Conservation (phyloP, 2,329 filamentous ascomycete genomes). For the Talaromyces funiculosus region DNA sequence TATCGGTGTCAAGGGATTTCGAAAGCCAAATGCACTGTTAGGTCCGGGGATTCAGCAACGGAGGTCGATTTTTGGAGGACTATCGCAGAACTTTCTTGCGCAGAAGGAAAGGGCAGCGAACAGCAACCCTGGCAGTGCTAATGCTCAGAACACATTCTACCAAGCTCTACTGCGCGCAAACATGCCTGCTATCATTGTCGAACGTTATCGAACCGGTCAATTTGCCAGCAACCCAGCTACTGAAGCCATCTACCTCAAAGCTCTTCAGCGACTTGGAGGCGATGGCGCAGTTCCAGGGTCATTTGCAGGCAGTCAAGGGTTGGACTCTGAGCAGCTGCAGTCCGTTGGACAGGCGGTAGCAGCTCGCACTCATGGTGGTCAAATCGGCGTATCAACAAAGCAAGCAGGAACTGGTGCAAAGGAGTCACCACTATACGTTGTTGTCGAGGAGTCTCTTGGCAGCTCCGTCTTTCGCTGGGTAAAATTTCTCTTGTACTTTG, state of each 20-base stretch:
- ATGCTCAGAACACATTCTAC: constrained; percentile 90
- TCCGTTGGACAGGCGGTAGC: constrained; percentile 77
- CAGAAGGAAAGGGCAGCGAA: constrained; percentile 89
- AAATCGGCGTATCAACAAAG: constrained; percentile 49
- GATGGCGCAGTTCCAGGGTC: constrained; percentile 23
- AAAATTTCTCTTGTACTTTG: constrained; percentile 77
- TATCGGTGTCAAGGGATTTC: constrained; percentile 23
- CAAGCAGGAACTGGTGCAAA: constrained; percentile 62
- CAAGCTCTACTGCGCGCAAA: constrained; percentile 83
- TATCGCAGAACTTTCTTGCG: constrained; percentile 60
- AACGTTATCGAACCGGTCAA: constrained; percentile 78
- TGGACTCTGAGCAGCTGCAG: constrained; percentile 62
- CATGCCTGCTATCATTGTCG: constrained; percentile 87
- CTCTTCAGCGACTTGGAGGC: constrained; percentile 59
- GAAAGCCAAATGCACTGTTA: constrained; percentile 19
- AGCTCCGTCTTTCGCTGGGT: constrained; percentile 82
- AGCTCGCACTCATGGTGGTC: constrained; percentile 62
- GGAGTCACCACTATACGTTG: constrained; percentile 84
- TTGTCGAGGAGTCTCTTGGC: constrained; percentile 84
- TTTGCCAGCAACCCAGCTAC: constrained; percentile 75
- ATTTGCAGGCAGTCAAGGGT: constrained; percentile 24
- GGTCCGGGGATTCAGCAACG: constrained; percentile 30
- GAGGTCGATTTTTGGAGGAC: constrained; percentile 35
- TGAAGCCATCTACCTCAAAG: constrained; percentile 73
- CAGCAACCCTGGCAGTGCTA: constrained; percentile 79